Evolutionary conservation across 305 asterid species (phyloP).

Genomic region (Caryopteris hybrid): DNA sequence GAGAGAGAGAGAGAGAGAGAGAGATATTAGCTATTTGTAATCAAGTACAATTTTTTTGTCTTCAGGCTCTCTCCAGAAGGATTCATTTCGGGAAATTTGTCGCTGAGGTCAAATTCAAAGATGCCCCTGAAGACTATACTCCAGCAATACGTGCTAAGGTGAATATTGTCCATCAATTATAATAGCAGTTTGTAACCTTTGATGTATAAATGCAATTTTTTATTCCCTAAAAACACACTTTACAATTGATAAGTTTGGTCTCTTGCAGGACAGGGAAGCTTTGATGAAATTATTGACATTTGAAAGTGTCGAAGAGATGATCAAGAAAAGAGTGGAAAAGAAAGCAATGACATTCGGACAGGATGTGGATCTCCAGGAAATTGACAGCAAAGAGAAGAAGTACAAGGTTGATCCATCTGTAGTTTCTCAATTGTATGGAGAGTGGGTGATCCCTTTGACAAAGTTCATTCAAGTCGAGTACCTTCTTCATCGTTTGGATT

Average conservation of each 20-base stretch:
- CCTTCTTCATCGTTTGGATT: slow-evolving; percentile 67
- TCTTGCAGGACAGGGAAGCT: slow-evolving; percentile 75
- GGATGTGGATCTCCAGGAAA: slow-evolving; percentile 38
- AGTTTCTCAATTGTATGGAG: slow-evolving; percentile 52
- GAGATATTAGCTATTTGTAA: too few species aligned
- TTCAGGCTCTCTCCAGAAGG: slow-evolving; percentile 76
- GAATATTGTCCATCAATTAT: neutral
- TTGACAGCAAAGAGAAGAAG: slow-evolving; percentile 11
- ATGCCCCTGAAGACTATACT: slow-evolving; percentile 50
- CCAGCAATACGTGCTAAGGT: slow-evolving; percentile 73
- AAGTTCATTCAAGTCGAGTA: slow-evolving; percentile 73
- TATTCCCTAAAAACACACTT: too few species aligned
- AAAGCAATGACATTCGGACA: slow-evolving; percentile 66
- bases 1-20: neutral
- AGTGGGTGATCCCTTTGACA: slow-evolving; percentile 84
- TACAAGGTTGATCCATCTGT: slow-evolving; percentile 61
- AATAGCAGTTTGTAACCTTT: neutral
- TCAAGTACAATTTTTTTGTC: neutral
- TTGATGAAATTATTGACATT: slow-evolving; percentile 72
- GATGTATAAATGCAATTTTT: neutral
- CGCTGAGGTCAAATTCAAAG: slow-evolving; percentile 78
- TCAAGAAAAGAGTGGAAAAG: slow-evolving; percentile 72
- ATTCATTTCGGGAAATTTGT: slow-evolving; percentile 84
- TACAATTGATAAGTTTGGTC: too few species aligned
- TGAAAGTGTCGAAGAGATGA: slow-evolving; percentile 62